phyloP scores from a whole-genome alignment of 1,284 basidiomycete genomes.

The Tilletia caries region DNA sequence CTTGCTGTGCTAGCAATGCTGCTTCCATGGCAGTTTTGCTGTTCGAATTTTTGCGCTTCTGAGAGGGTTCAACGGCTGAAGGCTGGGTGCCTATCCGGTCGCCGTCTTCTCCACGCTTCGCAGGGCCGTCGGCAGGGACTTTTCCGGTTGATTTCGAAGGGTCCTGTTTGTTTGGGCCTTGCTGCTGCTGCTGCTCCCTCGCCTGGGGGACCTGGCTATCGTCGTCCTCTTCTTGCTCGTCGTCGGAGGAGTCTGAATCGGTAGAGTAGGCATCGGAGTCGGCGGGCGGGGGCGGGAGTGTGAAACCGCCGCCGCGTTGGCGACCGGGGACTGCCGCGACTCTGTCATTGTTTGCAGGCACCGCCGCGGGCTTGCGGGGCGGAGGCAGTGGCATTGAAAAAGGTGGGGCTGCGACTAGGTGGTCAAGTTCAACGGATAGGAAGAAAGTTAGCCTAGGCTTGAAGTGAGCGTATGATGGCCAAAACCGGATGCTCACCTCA shows the following conservation, averaged over 20 bases:
- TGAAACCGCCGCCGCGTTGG: neutral
- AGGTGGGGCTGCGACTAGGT: too few species aligned
- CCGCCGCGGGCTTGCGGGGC: conserved; percentile 5
- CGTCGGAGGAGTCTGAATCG: neutral
- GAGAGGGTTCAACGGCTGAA: neutral
- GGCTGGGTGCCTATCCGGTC: neutral
- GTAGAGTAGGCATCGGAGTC: conserved; percentile 10
- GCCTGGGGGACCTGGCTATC: neutral
- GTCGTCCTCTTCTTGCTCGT: neutral
- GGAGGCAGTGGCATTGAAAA: conserved; percentile 3
- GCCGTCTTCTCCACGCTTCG: neutral
- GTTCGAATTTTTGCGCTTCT: neutral
- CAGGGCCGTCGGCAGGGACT: too few species aligned
- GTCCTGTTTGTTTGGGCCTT: neutral
- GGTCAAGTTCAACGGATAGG: too few species aligned
- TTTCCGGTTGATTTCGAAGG: neutral
- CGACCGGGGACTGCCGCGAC: neutral
- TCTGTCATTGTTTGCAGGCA: neutral
- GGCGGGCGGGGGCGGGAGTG: neutral
- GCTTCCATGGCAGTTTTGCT: neutral
- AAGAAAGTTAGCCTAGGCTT: too few species aligned
- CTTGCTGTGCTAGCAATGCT: neutral
- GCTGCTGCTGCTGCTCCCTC: neutral
- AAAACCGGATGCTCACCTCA: too few species aligned
- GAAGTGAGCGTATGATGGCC: too few species aligned